Evolutionary conservation across 768 basidiomycete genomes (phyloP).

Genomic region (Rickenella mellea): DNA sequence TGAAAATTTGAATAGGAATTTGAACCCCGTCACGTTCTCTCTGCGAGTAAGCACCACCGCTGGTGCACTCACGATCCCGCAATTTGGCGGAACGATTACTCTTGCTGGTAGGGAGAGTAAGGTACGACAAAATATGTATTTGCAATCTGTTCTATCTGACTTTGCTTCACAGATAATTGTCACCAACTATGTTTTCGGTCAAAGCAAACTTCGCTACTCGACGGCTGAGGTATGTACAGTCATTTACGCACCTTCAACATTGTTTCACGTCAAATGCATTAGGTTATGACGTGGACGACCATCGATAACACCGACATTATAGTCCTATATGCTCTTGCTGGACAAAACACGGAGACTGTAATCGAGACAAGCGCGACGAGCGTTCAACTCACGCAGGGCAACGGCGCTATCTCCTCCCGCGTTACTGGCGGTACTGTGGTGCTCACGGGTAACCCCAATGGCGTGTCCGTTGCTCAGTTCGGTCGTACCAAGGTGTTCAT

Average conservation of each 20-base stretch:
- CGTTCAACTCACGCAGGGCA: conserved; percentile 44
- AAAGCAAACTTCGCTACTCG: conserved; percentile 50
- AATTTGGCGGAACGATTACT: conserved; percentile 40
- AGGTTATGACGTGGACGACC: conserved; percentile 32
- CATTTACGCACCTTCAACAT: conserved; percentile 60
- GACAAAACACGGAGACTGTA: too few relatives aligned
- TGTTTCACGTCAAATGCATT: conserved; percentile 43
- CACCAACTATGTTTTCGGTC: conserved; percentile 64
- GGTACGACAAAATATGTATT: too few relatives aligned
- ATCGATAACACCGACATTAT: neutral
- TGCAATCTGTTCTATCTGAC: too few relatives aligned
- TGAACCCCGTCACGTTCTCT: conserved; percentile 43
- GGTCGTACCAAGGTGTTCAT: conserved; percentile 19
- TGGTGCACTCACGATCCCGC: conserved; percentile 48
- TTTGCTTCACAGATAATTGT: too few relatives aligned
- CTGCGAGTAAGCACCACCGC: conserved; percentile 39
- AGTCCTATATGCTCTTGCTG: neutral
- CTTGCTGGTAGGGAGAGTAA: conserved; percentile 68
- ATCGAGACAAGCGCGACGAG: too few relatives aligned
- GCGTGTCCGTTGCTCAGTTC: conserved; percentile 69
- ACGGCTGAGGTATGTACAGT: conserved; percentile 53
- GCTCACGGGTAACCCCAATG: conserved; percentile 52
- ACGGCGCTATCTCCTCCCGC: conserved; percentile 52
- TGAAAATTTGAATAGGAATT: conserved; percentile 23
- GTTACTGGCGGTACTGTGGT: conserved; percentile 64